Conservation (phyloP, 2,329 filamentous ascomycete species). For the Paramyrothecium sp. region DNA sequence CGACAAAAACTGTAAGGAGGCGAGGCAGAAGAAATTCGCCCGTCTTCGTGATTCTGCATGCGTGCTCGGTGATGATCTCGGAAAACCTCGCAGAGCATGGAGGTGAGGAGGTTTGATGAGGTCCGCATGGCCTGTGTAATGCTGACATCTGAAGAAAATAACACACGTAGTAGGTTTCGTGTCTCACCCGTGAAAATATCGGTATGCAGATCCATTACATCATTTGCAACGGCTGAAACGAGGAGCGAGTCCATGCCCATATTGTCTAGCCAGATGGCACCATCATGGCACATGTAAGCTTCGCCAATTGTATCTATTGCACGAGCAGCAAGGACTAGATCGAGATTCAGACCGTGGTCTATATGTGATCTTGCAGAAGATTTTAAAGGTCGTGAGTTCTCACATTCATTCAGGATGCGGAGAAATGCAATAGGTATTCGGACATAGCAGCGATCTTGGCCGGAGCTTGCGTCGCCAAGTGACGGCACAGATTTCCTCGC, state of each 20-base stretch:
- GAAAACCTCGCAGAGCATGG: conserved; percentile 8
- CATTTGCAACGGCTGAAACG: conserved; percentile 7
- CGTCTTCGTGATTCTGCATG: conserved; percentile 6
- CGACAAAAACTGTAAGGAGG: conserved; percentile 9
- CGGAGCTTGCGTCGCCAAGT: conserved; percentile 4
- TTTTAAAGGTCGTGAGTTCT: conserved; percentile 3
- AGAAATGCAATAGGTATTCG: conserved; percentile 8
- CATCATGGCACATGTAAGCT: conserved; percentile 11
- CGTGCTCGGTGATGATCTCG: conserved; percentile 8
- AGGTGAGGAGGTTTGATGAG: conserved; percentile 6
- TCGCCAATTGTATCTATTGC: conserved; percentile 7
- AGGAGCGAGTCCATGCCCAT: conserved; percentile 8
- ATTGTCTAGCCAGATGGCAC: conserved; percentile 8
- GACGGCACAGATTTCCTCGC: conserved; percentile 3
- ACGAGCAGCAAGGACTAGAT: conserved; percentile 4
- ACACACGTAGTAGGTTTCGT: conserved; percentile 6
- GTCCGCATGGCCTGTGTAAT: conserved; percentile 1
- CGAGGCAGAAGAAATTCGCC: conserved; percentile 6
- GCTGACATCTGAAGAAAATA: conserved; percentile 5
- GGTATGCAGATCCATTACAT: conserved; percentile 11
- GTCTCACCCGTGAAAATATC: conserved; percentile 9
- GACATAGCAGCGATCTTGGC: conserved; percentile 8
- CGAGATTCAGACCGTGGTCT: conserved; percentile 3
- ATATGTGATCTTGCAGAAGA: conserved; percentile 4
- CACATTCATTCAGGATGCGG: conserved; percentile 3